These are phyloP conservation scores for Daphne laureola DNA, from an alignment of 441 rosid species.

Conservation along the genomic window DNA sequence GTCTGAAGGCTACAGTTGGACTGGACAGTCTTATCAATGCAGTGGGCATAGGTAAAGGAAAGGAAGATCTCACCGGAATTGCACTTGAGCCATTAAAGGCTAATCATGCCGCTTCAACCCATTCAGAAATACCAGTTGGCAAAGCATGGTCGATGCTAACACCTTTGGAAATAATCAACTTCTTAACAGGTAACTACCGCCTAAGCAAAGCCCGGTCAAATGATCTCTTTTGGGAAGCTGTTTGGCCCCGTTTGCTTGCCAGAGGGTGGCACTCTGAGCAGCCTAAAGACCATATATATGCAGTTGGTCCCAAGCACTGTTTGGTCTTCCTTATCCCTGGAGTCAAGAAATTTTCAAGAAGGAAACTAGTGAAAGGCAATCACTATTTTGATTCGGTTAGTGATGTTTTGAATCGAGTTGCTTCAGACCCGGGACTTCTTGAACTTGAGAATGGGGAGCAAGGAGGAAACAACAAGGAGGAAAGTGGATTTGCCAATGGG, in stretches of 20 bases:
- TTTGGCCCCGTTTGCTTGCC: constrained; percentile 90
- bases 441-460: constrained; percentile 37
- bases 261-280: constrained; percentile 94
- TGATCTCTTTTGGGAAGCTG: constrained; percentile 96
- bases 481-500: constrained; percentile 12
- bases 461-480: constrained; percentile 25
- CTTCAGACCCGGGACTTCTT: constrained; percentile 65
- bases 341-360: constrained; percentile 51
- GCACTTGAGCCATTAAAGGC: constrained; percentile 45
- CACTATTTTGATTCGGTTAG: constrained; percentile 76
- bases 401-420: constrained; percentile 71
- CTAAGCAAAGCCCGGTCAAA: constrained; percentile 73
- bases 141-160: constrained; percentile 63
- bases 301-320: constrained; percentile 32
- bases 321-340: constrained; percentile 73
- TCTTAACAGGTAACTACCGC: constrained; percentile 62
- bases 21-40: constrained; percentile 33
- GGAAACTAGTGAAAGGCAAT: constrained; percentile 59
- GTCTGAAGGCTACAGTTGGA: constrained; percentile 41
- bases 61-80: constrained; percentile 61
- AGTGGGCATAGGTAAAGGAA: constrained; percentile 57
- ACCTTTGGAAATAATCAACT: constrained; percentile 45
- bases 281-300: constrained; percentile 37
- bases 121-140: constrained; percentile 53
- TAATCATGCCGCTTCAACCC: constrained; percentile 28